These are phyloP conservation scores for Hygrocybe punicea DNA, from an alignment of 768 basidiomycete genomes.

Conservation along the genomic window DNA sequence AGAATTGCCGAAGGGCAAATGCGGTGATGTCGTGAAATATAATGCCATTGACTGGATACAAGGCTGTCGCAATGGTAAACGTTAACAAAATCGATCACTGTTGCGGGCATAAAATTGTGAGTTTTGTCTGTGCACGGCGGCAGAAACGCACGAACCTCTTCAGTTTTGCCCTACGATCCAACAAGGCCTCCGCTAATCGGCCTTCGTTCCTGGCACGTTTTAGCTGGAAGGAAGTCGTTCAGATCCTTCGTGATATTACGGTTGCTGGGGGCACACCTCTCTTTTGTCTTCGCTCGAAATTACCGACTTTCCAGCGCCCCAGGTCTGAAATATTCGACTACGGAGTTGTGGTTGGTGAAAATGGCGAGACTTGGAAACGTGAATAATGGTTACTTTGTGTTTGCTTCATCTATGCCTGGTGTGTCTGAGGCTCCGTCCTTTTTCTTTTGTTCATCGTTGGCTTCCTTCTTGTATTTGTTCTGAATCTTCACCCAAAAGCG, in stretches of 20 bases:
- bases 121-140: not conserved
- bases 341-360: slow-evolving; percentile 7
- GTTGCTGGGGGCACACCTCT: slow-evolving; percentile 48
- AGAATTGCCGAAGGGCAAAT: too few species aligned
- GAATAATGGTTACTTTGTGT: slow-evolving; percentile 58
- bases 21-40: too few species aligned
- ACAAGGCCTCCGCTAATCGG: slow-evolving; percentile 71
- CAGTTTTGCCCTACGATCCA: slow-evolving; percentile 77
- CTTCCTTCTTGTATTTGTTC: slow-evolving; percentile 83
- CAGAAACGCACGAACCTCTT: slow-evolving; percentile 56
- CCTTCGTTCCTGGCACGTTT: slow-evolving; percentile 78
- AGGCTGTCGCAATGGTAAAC: too few species aligned
- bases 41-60: too few species aligned
- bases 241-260: not conserved
- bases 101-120: too few species aligned
- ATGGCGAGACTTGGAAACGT: not conserved
- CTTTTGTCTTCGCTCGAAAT: slow-evolving; percentile 68
- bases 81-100: too few species aligned
- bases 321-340: slow-evolving; percentile 74
- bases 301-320: slow-evolving; percentile 77
- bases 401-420: slow-evolving; percentile 64
- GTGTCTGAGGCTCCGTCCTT: slow-evolving; percentile 54
- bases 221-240: slow-evolving; percentile 44
- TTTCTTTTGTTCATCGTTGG: slow-evolving; percentile 73
- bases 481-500: slow-evolving; percentile 89